Base-by-base conservation (phyloP, 2,329 filamentous ascomycete species). In the Aspergillus sp. region DNA sequence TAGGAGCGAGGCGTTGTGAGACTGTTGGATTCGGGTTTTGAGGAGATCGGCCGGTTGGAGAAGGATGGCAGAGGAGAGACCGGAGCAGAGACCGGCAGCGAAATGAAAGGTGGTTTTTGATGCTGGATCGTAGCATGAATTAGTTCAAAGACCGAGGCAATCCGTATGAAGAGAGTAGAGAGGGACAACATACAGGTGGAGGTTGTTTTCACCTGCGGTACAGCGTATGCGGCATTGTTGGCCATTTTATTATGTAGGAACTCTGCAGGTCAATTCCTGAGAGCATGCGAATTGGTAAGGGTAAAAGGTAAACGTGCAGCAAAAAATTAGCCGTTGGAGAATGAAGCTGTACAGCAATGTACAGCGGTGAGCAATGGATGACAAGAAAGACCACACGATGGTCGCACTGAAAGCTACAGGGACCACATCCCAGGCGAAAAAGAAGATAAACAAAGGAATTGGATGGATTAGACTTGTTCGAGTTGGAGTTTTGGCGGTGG, bases 1-100 rank as follows among this genome's bases (percentile, higher is more conserved):
- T 42, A 80, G 67, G 45, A 97, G 79, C 2, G 88, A 82, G 52
- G 80, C 78, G 35, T 79, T 77, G 39, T 82, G 82, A 30, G 88
- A 88, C 67, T 97, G 93, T 65, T 98, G 93, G 33, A 97, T 84
- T 37, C 93, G 85, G 28, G 93, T 98, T 70, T 98, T 98, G 64
- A 98, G 82, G 4, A 98, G 83, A 69, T 98, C 93, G 59, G 93
- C 86, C 27, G 93, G 93, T 68, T 98, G 93, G 11, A 98, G 80
- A 43, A 97, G 82, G 47, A 95, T 83, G 43, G 93, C 90, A 41
- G 90, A 93, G 52, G 88, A 80, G 40, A 95, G 78, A 58, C 93
- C 93, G 6, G 90, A 96, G 59, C 82, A 81, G 44, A 97, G 80
- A 50, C 93, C 93, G 51, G 90, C 91, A 54, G 85, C 70, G 67